A percentile compares a stretch with the other conserved stretches of the same genome.
phyloP scores from a whole-genome alignment of 1,284 basidiomycete genomes.

The Trichosporon inkin region DNA sequence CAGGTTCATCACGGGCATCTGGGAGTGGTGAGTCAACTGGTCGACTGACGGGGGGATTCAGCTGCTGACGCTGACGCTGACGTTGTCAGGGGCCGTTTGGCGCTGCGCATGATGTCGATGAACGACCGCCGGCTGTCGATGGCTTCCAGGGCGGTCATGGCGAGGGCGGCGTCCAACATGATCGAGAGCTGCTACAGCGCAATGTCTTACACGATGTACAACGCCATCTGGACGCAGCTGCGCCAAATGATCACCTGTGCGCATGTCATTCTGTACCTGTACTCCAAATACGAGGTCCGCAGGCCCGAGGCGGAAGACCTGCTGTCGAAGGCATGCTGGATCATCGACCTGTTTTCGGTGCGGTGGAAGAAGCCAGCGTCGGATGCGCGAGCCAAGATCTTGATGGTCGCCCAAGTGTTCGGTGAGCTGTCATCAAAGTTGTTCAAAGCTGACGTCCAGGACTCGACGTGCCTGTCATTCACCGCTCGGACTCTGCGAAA shows the following conservation, averaged over 20 bases:
- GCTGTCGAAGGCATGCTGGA: constrained; percentile 19
- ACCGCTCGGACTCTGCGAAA: neutral
- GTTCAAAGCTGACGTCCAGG: neutral
- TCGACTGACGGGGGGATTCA: too few relatives aligned
- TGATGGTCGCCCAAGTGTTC: constrained; percentile 10
- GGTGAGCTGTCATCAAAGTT: neutral
- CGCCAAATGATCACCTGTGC: constrained; percentile 23
- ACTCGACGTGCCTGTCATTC: constrained; percentile 6
- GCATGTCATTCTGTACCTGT: constrained; percentile 24
- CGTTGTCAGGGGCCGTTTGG: constrained; percentile 20
- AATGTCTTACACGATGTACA: constrained; percentile 13
- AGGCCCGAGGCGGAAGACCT: constrained; percentile 22
- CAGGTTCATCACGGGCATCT: constrained; percentile 16
- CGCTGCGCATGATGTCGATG: constrained; percentile 15
- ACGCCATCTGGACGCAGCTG: constrained; percentile 23
- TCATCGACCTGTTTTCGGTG: constrained; percentile 20
- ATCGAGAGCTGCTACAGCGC: constrained; percentile 10
- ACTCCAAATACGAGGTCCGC: constrained; percentile 23
- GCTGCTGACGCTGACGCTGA: neutral
- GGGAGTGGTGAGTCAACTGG: constrained; percentile 27
- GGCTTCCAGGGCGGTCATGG: constrained; percentile 21
- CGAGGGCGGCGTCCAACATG: constrained; percentile 22
- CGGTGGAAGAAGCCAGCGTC: constrained; percentile 17
- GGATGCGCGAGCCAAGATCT: constrained; percentile 16
- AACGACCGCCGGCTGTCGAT: constrained; percentile 20